Conservation (phyloP, 2,329 filamentous ascomycete genomes). For the Diplodia seriata region DNA sequence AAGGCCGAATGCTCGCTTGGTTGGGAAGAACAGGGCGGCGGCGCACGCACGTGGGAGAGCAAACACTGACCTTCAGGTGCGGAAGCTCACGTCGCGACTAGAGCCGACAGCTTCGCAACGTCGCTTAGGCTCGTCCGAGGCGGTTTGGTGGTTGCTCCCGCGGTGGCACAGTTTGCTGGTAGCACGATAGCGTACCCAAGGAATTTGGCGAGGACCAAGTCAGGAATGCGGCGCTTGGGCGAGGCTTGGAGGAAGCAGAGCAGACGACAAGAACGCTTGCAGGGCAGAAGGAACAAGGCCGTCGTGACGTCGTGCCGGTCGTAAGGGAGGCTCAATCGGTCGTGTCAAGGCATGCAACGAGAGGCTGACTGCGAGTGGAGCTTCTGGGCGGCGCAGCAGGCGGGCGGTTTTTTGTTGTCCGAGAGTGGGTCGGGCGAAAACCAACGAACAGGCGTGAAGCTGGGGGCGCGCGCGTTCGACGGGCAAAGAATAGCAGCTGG, state of each 20-base stretch:
- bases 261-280: slow-evolving; percentile 45
- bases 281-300: slow-evolving; percentile 49
- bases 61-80: slow-evolving; percentile 38
- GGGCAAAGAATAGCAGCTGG: slow-evolving; percentile 31
- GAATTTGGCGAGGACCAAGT: slow-evolving; percentile 36
- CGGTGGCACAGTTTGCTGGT: slow-evolving; percentile 38
- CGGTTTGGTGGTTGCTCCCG: slow-evolving; percentile 35
- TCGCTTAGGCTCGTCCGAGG: slow-evolving; percentile 34
- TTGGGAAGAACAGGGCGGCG: slow-evolving; percentile 35
- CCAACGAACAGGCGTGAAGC: slow-evolving; percentile 29
- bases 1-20: slow-evolving; percentile 42
- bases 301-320: slow-evolving; percentile 52
- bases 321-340: slow-evolving; percentile 47
- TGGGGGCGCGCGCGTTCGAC: slow-evolving; percentile 26
- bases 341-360: slow-evolving; percentile 33
- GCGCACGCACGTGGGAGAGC: slow-evolving; percentile 39
- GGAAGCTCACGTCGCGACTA: slow-evolving; percentile 31
- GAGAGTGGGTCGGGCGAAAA: slow-evolving; percentile 23
- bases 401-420: slow-evolving; percentile 31
- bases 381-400: slow-evolving; percentile 28
- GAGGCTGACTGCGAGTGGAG: slow-evolving; percentile 30
- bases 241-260: slow-evolving; percentile 34
- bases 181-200: slow-evolving; percentile 37
- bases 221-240: slow-evolving; percentile 32
- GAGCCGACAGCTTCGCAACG: slow-evolving; percentile 27